A percentile compares a stretch with the other conserved stretches of the same genome.
Conservation (phyloP, 2,329 filamentous ascomycete species). For the Stachybotrys elegans region DNA sequence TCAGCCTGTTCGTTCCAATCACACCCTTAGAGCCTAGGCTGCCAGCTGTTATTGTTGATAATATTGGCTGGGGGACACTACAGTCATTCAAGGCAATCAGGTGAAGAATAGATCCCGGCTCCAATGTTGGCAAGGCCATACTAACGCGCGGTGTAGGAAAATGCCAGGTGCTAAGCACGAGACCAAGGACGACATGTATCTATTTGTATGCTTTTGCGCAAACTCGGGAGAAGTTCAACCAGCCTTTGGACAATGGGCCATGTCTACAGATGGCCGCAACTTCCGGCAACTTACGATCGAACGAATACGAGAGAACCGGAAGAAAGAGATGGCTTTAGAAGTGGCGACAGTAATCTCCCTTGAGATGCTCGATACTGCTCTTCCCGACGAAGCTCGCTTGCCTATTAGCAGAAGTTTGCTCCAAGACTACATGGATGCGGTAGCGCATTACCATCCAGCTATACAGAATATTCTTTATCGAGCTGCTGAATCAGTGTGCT, state of each 20-base stretch:
- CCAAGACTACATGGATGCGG: background rate
- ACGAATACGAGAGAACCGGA: background rate
- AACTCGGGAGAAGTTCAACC: background rate
- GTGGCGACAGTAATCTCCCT: background rate
- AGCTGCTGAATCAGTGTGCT: background rate
- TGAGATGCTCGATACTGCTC: background rate
- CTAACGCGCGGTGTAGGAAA: background rate
- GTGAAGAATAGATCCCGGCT: background rate
- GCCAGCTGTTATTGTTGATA: background rate
- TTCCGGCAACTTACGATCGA: background rate
- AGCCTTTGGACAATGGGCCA: background rate
- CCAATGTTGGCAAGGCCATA: background rate
- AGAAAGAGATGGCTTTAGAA: background rate
- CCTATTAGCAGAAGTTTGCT: background rate
- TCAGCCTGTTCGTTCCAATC: background rate
- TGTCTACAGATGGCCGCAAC: background rate
- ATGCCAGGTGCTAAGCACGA: background rate
- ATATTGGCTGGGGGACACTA: background rate
- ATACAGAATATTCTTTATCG: background rate
- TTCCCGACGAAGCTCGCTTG: background rate
- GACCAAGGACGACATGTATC: background rate
- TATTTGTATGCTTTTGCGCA: background rate
- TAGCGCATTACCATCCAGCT: background rate
- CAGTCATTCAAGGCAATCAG: background rate
- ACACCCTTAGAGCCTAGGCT: background rate